Evolutionary conservation across 768 basidiomycete genomes (phyloP), one percentile per base, ranked within the genome.

Genomic region (Pisolithus orientalis): DNA sequence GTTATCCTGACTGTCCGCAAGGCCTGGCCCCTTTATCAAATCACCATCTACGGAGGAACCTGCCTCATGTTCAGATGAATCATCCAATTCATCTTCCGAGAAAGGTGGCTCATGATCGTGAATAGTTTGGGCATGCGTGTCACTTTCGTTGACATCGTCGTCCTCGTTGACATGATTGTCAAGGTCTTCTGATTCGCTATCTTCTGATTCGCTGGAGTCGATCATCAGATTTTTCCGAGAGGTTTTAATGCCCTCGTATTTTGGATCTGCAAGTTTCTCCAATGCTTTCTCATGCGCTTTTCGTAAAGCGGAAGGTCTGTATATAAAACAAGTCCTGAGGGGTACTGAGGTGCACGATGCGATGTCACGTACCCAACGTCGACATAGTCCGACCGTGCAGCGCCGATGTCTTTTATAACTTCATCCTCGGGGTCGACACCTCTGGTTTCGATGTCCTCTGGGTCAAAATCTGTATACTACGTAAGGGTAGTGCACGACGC

Each of bases 351-450:
- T 50, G 31, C 34, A 44, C 24, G 27, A 39, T 29, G 43, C 24
- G 27, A 39, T 29, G 27, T 8, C 27, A 70, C 80, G 54, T 65
- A 92, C 89, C 89, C 90, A 38, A 94, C 89, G 59, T 88, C 83
- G 40, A 91, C 62, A 66, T 95, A 96, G 68, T 95, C 93, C 59
- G 85, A 84, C 59, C 85, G 75, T 0, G 71, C 75, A 13, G 70
- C 73, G 38, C 60, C 65, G 37, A 66, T 55, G 40, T 77, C 64
- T 42, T 56, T 56, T 24, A 53, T 52, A 46, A 62, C 62, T 17
- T 64, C 69, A 55, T 78, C 73, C 44, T 71, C 67, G 14, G 68
- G 65, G 58, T 80, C 74, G 17, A 68, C 63, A 31, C 73, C 79
- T 54, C 75, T 72, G 44, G 59, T 65, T 52, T 76, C 73, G 11